Percentiles rank a stretch among this genome's conserved stretches.
These are phyloP conservation scores for Plenodomus tracheiphilus DNA, from an alignment of 2,329 filamentous ascomycete genomes.

Conservation along the genomic window DNA sequence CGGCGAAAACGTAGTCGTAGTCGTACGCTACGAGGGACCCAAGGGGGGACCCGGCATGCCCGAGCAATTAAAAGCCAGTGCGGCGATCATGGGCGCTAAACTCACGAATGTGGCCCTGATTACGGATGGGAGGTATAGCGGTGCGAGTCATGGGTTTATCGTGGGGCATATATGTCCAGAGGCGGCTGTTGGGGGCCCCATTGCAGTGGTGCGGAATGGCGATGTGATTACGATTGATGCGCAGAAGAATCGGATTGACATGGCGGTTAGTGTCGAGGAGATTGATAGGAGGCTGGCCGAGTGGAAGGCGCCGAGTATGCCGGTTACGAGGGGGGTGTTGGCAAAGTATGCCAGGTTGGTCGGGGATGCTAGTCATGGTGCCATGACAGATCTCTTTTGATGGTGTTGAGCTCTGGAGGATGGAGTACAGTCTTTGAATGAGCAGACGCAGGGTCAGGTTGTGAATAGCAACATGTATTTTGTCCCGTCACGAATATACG, in stretches of 20 bases:
- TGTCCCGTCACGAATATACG: too few species aligned
- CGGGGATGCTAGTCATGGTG: conserved; percentile 87
- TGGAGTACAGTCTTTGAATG: too few species aligned
- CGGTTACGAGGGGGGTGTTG: conserved; percentile 79
- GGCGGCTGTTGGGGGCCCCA: conserved; percentile 84
- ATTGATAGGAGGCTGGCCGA: conserved; percentile 63
- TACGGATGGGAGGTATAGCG: conserved; percentile 87
- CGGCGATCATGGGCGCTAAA: conserved; percentile 90
- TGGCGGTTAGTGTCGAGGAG: conserved; percentile 74
- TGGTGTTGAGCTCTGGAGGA: neutral
- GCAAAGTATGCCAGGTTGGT: conserved; percentile 90
- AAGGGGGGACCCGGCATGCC: conserved; percentile 96
- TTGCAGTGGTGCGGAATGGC: conserved; percentile 78
- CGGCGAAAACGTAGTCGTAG: conserved; percentile 81
- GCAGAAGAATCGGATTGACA: conserved; percentile 70
- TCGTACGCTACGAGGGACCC: conserved; percentile 92
- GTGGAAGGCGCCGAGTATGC: conserved; percentile 73
- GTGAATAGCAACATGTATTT: too few species aligned
- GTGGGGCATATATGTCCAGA: conserved; percentile 93
- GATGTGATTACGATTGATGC: conserved; percentile 88
- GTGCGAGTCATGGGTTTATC: conserved; percentile 89
- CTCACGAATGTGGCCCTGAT: conserved; percentile 87
- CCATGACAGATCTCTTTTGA: conserved; percentile 78
- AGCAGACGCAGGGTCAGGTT: too few species aligned
- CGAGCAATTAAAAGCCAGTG: conserved; percentile 85